Evolutionary conservation across 345 rosid species (phyloP).

Genomic region (Linum tenue): DNA sequence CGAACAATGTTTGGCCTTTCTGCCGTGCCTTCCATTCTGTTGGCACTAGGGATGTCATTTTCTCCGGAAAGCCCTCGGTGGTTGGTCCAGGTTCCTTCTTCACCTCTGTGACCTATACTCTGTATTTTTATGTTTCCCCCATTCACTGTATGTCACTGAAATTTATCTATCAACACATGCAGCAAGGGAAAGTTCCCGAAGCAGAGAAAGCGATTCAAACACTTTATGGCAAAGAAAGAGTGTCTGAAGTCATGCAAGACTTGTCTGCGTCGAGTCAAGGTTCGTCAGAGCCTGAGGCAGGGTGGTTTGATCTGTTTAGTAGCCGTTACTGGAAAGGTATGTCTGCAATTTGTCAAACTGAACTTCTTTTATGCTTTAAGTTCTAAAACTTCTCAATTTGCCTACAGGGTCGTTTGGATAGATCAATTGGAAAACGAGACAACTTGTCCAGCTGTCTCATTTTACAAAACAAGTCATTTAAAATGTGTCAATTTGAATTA

Average conservation of each 20-base stretch:
- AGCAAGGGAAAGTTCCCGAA: constrained; percentile 80
- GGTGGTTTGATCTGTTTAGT: constrained; percentile 94
- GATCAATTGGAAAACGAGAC: no score
- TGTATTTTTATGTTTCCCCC: constrained; percentile 4
- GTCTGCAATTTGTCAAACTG: not conserved
- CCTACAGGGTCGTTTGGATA: not conserved
- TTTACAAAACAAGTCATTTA: no score
- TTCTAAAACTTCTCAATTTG: not conserved
- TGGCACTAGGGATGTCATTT: constrained; percentile 81
- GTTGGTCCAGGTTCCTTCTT: constrained; percentile 72
- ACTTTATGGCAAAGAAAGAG: constrained; percentile 90
- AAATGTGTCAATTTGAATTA: no score
- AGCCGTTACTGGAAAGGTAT: constrained; percentile 92
- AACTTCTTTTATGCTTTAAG: not conserved
- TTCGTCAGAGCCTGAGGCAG: constrained; percentile 82
- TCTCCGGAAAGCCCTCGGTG: constrained; percentile 99
- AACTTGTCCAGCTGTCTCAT: no score
- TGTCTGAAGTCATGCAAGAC: constrained; percentile 73
- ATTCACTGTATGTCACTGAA: not conserved
- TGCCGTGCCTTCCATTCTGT: constrained; percentile 67
- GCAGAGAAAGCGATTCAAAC: constrained; percentile 75
- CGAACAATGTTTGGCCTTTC: constrained; percentile 92
- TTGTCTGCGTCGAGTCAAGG: constrained; percentile 55
- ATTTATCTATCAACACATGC: constrained; percentile 10
- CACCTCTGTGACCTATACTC: constrained; percentile 1